Conservation (phyloP, 805 yeast genomes). For the Ogataea degrootiae region DNA sequence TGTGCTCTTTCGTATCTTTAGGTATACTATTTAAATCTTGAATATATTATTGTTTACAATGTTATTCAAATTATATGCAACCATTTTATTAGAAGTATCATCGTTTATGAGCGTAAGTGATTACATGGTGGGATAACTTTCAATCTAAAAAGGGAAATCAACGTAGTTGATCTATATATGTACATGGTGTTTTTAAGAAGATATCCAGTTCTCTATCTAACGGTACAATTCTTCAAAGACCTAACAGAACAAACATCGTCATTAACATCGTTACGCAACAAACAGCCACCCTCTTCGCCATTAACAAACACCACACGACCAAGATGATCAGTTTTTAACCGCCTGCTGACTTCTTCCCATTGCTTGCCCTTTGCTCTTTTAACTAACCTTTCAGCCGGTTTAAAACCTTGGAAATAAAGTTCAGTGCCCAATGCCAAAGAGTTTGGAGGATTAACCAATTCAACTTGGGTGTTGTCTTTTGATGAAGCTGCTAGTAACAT, state of each 20-base stretch:
- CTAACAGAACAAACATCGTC: slow-evolving; percentile 12
- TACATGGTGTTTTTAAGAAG: background rate
- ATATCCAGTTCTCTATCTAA: background rate
- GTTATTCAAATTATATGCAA: too few relatives aligned
- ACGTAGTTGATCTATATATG: background rate
- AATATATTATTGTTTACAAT: too few relatives aligned
- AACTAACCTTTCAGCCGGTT: slow-evolving; percentile 10
- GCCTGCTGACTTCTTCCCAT: slow-evolving; percentile 31
- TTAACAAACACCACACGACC: slow-evolving; percentile 29
- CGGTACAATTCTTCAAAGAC: slow-evolving; percentile 6
- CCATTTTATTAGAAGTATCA: too few relatives aligned
- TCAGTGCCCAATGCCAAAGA: slow-evolving; percentile 34
- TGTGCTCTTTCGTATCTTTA: too few relatives aligned
- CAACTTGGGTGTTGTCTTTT: slow-evolving; percentile 30
- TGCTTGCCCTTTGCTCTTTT: slow-evolving; percentile 30
- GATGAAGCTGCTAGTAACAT: slow-evolving; percentile 58
- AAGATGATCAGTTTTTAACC: slow-evolving; percentile 27
- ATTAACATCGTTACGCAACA: slow-evolving; percentile 5
- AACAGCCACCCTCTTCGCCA: background rate
- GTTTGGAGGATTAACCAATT: slow-evolving; percentile 43
- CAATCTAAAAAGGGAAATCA: too few relatives aligned
- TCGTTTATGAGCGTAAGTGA: too few relatives aligned
- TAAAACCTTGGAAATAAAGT: slow-evolving; percentile 33
- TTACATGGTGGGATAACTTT: background rate
- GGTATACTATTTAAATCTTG: too few relatives aligned